These are phyloP conservation scores for Colletotrichum lentis DNA, from an alignment of 2,329 filamentous ascomycete species.

Conservation along the genomic window DNA sequence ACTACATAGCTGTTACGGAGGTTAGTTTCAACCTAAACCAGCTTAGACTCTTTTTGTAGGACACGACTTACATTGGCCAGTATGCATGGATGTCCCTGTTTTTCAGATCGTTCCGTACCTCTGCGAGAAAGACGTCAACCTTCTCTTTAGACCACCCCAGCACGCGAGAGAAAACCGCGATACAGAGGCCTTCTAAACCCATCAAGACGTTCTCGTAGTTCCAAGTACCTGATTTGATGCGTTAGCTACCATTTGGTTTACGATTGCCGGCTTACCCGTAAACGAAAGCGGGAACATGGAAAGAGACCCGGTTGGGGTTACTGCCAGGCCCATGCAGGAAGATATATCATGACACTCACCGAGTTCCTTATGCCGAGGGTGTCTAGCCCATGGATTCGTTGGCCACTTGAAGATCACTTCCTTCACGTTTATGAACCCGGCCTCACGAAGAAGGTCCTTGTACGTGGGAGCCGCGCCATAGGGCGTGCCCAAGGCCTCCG, in stretches of 20 bases:
- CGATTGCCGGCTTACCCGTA: background rate
- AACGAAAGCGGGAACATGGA: too few species aligned
- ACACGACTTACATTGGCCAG: slow-evolving; percentile 29
- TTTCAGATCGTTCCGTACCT: slow-evolving; percentile 42
- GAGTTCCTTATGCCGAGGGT: slow-evolving; percentile 57
- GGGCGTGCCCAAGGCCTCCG: slow-evolving; percentile 43
- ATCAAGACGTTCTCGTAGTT: slow-evolving; percentile 38
- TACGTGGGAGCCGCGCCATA: slow-evolving; percentile 44
- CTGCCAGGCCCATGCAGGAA: too few species aligned
- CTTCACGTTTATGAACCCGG: slow-evolving; percentile 59
- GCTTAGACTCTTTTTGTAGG: too few species aligned
- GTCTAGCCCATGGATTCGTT: slow-evolving; percentile 57
- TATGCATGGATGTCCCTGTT: slow-evolving; percentile 42
- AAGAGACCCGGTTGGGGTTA: background rate
- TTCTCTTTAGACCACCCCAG: slow-evolving; percentile 43
- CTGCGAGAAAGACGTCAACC: slow-evolving; percentile 40
- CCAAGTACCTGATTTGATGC: slow-evolving; percentile 38
- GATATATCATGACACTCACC: slow-evolving; percentile 41
- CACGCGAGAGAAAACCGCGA: slow-evolving; percentile 43
- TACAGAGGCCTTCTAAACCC: slow-evolving; percentile 42
- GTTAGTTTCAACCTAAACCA: background rate
- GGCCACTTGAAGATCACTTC: slow-evolving; percentile 57
- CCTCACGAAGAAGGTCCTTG: slow-evolving; percentile 52
- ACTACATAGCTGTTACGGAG: slow-evolving; percentile 17
- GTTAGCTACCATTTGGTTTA: background rate